phyloP scores from a whole-genome alignment of 1,284 basidiomycete species.

The Mycena citricolor region DNA sequence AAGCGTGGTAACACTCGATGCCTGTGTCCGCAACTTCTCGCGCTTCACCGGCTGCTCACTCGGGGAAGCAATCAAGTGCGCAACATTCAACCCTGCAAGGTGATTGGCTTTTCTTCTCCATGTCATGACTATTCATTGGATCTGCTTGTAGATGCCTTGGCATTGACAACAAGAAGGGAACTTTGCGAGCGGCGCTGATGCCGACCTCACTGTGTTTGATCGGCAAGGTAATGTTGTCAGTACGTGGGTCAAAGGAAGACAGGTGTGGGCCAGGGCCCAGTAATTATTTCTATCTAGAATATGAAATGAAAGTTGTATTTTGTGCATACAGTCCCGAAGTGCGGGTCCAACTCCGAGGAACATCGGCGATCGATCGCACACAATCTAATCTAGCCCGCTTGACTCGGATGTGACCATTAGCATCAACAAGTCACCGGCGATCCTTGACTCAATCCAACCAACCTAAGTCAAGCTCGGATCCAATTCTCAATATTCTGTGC shows the following conservation, averaged over 20 bases:
- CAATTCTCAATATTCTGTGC: no score
- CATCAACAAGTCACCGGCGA: no score
- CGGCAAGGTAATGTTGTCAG: constrained; percentile 65
- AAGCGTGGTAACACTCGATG: constrained; percentile 78
- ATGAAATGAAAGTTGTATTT: no score
- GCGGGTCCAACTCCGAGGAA: no score
- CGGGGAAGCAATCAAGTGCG: constrained; percentile 81
- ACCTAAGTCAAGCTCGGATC: no score
- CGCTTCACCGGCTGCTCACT: constrained; percentile 81
- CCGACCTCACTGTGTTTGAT: constrained; percentile 79
- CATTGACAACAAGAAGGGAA: constrained; percentile 78
- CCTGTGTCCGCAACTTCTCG: constrained; percentile 82
- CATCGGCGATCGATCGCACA: no score
- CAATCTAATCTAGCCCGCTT: no score
- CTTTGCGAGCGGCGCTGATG: constrained; percentile 79
- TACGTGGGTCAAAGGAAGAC: constrained; percentile 80
- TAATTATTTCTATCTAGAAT: no score
- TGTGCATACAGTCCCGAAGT: no score
- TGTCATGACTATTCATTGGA: constrained; percentile 3
- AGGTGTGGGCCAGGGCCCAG: constrained; percentile 67
- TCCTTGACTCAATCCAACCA: no score
- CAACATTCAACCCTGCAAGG: constrained; percentile 81
- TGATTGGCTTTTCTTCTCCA: constrained; percentile 31
- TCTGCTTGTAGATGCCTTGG: constrained; percentile 63
- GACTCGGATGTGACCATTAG: no score